Base-by-base conservation (phyloP, 208 protist genomes). In the Borovskyia barvae region DNA sequence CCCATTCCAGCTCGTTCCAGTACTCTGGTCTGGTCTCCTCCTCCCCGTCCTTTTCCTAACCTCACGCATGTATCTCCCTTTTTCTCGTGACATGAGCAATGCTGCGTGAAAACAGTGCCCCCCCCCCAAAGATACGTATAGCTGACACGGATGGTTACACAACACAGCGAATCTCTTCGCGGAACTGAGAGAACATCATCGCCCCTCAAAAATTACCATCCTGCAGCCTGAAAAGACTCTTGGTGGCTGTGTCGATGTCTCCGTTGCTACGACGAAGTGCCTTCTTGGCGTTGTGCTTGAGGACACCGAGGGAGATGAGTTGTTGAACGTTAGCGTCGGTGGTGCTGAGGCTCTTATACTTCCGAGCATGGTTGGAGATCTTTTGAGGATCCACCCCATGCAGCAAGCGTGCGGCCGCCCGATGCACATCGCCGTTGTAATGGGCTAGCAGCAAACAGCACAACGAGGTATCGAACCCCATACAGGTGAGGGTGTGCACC, bases 351-450 rank as follows among this genome's bases (percentile, higher is more conserved):
- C 72, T 53, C 36, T 73, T 77, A 55, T 85, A 75, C 63, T 78
- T 77, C n/a, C 67, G 59, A 3, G 65, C 56, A 48, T 88, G 77
- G 45, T 72, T 72, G 32, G 48, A 52, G 19, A 91, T 83, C 35
- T 64, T 59, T 3, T 43, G 55, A 33, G 40, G 39, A 58, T 83
- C 62, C 24, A 84, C 58, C 37, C 78, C 81, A 47, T 73, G 77
- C 37, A 94, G 53, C 6, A 92, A 73, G 12, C 80, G 80, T 0
- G 72, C 75, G 4, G 76, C 78, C 0, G 80, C 69, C 64, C 80
- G 82, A 55, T 94, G 57, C 43, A 90, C 77, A 35, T 90, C 76
- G 47, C 81, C 82, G 72, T 89, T 87, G 71, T 90, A 92, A 61
- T 91, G 87, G 11, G 84, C 85, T 19, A 92, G 66, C 3, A 79